Evolutionary conservation across 2,329 filamentous ascomycete species (phyloP).

Genomic region (Boeremia exigua): DNA sequence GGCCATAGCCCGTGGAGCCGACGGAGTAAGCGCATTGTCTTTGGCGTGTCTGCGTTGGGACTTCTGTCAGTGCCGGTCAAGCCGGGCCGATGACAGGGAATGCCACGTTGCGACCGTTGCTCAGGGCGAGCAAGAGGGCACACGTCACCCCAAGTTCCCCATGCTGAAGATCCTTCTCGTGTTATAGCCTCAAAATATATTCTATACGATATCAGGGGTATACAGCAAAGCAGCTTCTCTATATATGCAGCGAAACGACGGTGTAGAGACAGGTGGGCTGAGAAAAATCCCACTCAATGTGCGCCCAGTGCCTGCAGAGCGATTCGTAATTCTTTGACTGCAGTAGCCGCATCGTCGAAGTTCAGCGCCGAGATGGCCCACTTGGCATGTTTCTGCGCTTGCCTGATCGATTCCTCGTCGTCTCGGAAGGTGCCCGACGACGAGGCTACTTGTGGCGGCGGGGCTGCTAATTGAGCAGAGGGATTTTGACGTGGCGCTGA

Average conservation of each 20-base stretch:
- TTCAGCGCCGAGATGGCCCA: slow-evolving; percentile 97
- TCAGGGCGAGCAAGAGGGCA: slow-evolving; percentile 12
- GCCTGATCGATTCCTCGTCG: slow-evolving; percentile 74
- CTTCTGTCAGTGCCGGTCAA: slow-evolving; percentile 14
- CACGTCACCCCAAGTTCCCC: slow-evolving; percentile 15
- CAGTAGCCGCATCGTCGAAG: slow-evolving; percentile 93
- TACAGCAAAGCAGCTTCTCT: slow-evolving; percentile 9
- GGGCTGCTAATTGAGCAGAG: slow-evolving; percentile 26
- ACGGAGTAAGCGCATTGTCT: slow-evolving; percentile 10
- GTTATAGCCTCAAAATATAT: slow-evolving; percentile 16
- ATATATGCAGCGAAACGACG: neutral
- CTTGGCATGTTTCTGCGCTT: slow-evolving; percentile 92
- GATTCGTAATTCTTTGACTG: slow-evolving; percentile 79
- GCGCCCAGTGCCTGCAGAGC: slow-evolving; percentile 76
- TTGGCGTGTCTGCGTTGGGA: slow-evolving; percentile 9
- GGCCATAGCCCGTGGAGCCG: slow-evolving; percentile 6
- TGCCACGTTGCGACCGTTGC: slow-evolving; percentile 14
- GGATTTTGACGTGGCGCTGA: slow-evolving; percentile 25
- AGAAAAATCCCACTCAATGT: slow-evolving; percentile 43
- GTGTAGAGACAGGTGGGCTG: neutral
- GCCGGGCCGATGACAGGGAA: slow-evolving; percentile 7
- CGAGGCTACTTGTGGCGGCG: slow-evolving; percentile 19
- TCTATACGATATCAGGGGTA: slow-evolving; percentile 21
- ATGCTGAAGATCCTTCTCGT: slow-evolving; percentile 14
- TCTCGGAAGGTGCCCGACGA: slow-evolving; percentile 55